Evolutionary conservation across 2,329 filamentous ascomycete species (phyloP), one percentile per base, ranked within the genome.

Genomic region (Arachnomyces sp.): DNA sequence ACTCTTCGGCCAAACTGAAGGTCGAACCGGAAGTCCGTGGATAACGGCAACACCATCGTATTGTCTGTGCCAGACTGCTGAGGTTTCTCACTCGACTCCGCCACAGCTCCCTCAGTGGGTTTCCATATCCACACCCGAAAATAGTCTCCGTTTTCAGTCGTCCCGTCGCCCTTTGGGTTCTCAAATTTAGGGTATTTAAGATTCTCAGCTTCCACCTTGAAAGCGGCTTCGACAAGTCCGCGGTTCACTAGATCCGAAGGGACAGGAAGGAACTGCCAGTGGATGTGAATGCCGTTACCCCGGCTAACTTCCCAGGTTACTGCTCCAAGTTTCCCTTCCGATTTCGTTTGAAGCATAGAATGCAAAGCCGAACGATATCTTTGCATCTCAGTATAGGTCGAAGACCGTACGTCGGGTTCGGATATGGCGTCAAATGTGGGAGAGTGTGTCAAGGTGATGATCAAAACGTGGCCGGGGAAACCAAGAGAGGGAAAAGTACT

Each of bases 291-390:
- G 40, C 92, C 87, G 38, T 77, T 76, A 3, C 72, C 73, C 37
- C 88, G 82, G 57, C 82, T 90, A 53, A 98, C 89, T 65, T 96
- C 92, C 80, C 87, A 98, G 0, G 87, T 92, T 1, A 96, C 84
- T 2, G 81, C 77, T 12, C 90, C 92, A 1, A 95, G 77, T 61
- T 65, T n/a, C 69, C 66, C 53, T 7, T 58, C 56, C 16, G 66
- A 59, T 36, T 60, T 62, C 9, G 54, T 45, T 12, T 53, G 55
- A 9, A 95, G 71, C 84, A 95, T 94, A 34, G 72, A 72, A 56
- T 95, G 87, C 35, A 96, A 71, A 0, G 85, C 72, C 36, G 75
- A 71, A 31, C 83, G 82, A 63, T 94, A 95, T 33, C 76, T 80
- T 12, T 73, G 75, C 89, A 98, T 95, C 62, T 98, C 92, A 7